Evolutionary conservation across 305 asterid species (phyloP).

Genomic region (Fraxinus dipetala): DNA sequence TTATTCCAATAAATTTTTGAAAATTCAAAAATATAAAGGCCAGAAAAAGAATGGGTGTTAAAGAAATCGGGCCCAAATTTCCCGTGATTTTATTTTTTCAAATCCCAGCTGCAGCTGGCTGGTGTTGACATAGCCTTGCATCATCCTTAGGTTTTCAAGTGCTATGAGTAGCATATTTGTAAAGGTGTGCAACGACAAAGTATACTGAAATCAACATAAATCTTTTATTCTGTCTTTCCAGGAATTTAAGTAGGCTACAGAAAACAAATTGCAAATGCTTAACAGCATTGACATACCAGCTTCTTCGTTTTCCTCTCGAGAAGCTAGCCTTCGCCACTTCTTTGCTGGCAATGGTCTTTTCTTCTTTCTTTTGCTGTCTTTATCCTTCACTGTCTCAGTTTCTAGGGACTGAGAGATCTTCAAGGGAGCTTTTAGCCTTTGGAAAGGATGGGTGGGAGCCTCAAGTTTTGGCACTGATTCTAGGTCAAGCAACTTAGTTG

Average conservation of each 20-base stretch:
- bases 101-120: not conserved
- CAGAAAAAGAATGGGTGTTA: not conserved
- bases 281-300: conserved; percentile 46
- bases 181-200: not conserved
- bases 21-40: not conserved
- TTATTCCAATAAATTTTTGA: not conserved
- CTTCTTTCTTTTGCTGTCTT: conserved; percentile 50
- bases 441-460: conserved; percentile 67
- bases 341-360: conserved; percentile 80
- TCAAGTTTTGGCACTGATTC: conserved; percentile 67
- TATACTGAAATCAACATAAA: not conserved
- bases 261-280: conserved; percentile 3
- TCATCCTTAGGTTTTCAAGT: not conserved
- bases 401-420: conserved; percentile 51
- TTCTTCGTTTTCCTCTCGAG: conserved; percentile 53
- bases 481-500: conserved; percentile 76
- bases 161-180: not conserved
- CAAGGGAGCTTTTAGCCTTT: conserved; percentile 54
- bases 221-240: conserved; percentile 6
- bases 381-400: conserved; percentile 41
- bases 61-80: not conserved
- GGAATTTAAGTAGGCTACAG: conserved; percentile 15
- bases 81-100: not conserved
- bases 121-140: not conserved
- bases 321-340: conserved; percentile 64